These are phyloP conservation scores for Hortaea sp. DNA, from an alignment of 2,329 filamentous ascomycete species.

Conservation along the genomic window DNA sequence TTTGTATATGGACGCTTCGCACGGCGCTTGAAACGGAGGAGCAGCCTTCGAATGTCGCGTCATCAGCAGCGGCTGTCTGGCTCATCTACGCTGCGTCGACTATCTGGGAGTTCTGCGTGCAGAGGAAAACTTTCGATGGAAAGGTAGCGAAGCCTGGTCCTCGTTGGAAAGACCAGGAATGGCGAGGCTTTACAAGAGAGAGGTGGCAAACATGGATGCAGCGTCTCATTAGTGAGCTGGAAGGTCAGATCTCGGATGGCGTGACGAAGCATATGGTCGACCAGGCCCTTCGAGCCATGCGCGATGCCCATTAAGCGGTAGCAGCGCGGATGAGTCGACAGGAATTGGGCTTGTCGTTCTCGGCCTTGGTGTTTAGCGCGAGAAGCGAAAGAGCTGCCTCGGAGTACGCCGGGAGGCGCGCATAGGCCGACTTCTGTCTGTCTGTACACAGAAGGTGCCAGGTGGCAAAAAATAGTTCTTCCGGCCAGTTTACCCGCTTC, in stretches of 20 bases:
- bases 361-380: neutral
- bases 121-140: slow-evolving; percentile 16
- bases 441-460: slow-evolving; percentile 3
- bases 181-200: slow-evolving; percentile 18
- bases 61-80: slow-evolving; percentile 21
- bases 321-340: neutral
- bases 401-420: no score
- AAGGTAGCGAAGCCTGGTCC: slow-evolving; percentile 9
- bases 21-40: slow-evolving; percentile 14
- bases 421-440: neutral
- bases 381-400: neutral
- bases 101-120: slow-evolving; percentile 11
- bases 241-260: slow-evolving; percentile 6
- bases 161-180: slow-evolving; percentile 13
- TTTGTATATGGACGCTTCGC: neutral
- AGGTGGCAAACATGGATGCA: slow-evolving; percentile 20
- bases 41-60: slow-evolving; percentile 9
- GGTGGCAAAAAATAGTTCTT: slow-evolving; percentile 1
- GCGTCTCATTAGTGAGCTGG: slow-evolving; percentile 6
- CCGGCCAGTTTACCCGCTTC: neutral
- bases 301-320: neutral
- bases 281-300: slow-evolving; percentile 3
- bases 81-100: slow-evolving; percentile 19
- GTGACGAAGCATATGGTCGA: slow-evolving; percentile 10
- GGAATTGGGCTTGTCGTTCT: neutral